A percentile compares a stretch with the other conserved stretches of the same genome.
Evolutionary conservation across 225 moss, liverwort and hornwort genomes (phyloP).

Genomic region (Lunularia cruciata): DNA sequence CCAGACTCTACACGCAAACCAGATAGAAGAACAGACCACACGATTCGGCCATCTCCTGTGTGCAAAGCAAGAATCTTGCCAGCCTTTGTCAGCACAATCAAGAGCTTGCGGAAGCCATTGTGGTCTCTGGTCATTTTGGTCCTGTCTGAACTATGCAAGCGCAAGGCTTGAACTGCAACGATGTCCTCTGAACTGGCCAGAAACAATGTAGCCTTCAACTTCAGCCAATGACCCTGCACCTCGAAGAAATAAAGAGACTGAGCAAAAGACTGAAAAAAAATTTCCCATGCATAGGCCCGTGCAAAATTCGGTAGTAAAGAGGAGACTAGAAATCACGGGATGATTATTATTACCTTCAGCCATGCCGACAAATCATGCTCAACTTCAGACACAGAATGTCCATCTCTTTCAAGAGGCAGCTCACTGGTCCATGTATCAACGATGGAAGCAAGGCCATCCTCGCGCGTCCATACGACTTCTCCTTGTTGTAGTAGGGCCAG

Average conservation of each 20-base stretch:
- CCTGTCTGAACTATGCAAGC: slow-evolving; percentile 86
- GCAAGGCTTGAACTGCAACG: slow-evolving; percentile 68
- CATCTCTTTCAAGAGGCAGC: slow-evolving; percentile 80
- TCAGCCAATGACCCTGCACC: slow-evolving; percentile 85
- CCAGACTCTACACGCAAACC: slow-evolving; percentile 44
- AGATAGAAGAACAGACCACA: slow-evolving; percentile 86
- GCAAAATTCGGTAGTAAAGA: no score
- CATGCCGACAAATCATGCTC: slow-evolving; percentile 88
- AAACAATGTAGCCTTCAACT: slow-evolving; percentile 83
- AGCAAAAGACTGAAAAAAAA: no score
- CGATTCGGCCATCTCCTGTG: slow-evolving; percentile 86
- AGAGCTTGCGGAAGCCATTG: slow-evolving; percentile 95
- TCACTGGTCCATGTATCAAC: slow-evolving; percentile 70
- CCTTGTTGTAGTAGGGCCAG: slow-evolving; percentile 93
- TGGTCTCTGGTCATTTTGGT: slow-evolving; percentile 85
- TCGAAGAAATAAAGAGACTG: not conserved
- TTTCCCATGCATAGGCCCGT: no score
- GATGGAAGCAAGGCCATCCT: slow-evolving; percentile 89
- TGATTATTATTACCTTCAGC: slow-evolving; percentile 98
- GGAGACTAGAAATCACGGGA: no score
- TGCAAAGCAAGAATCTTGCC: slow-evolving; percentile 84
- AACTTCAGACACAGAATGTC: slow-evolving; percentile 80
- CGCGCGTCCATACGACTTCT: slow-evolving; percentile 93
- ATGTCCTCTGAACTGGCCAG: slow-evolving; percentile 77
- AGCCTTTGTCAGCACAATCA: slow-evolving; percentile 81